Evolutionary conservation across 106 monocot genomes (phyloP).

Genomic region (Dioscorea dumetorum): DNA sequence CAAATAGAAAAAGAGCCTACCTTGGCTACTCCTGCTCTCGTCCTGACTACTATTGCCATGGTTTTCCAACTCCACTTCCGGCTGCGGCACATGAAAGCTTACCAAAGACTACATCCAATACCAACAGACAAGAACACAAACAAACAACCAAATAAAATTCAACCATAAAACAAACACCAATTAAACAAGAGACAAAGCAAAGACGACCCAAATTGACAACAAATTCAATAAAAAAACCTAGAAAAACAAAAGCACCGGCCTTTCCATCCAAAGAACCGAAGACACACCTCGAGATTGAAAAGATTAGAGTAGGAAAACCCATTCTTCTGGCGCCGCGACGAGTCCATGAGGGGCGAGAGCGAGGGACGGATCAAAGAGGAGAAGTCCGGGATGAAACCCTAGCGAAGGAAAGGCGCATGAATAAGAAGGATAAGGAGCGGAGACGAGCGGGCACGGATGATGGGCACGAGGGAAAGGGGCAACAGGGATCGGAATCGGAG

Average conservation of each 20-base stretch:
- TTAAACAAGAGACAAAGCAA: neutral
- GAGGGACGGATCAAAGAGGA: neutral
- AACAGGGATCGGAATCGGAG: neutral
- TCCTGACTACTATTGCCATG: conserved; percentile 63
- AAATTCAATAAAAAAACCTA: too few relatives aligned
- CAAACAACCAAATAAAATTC: neutral
- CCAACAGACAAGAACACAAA: conserved; percentile 3
- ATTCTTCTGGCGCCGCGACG: conserved; percentile 19
- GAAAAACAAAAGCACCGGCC: too few relatives aligned
- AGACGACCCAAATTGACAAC: neutral
- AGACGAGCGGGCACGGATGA: neutral
- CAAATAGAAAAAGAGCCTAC: conserved; percentile 20
- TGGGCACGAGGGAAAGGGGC: neutral
- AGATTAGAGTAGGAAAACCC: conserved; percentile 67
- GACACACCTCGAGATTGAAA: conserved; percentile 86
- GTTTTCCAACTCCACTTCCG: conserved; percentile 44
- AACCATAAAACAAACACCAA: neutral
- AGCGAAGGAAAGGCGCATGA: too few relatives aligned
- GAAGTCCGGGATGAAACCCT: neutral
- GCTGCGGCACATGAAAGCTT: conserved; percentile 69
- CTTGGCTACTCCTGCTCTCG: conserved; percentile 75
- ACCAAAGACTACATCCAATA: conserved; percentile 59
- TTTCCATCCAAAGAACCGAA: neutral
- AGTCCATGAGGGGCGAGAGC: conserved; percentile 18
- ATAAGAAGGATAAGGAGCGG: neutral